phyloP scores from a whole-genome alignment of 73 alveolate genomes.

The Paramecium tetraurelia region DNA sequence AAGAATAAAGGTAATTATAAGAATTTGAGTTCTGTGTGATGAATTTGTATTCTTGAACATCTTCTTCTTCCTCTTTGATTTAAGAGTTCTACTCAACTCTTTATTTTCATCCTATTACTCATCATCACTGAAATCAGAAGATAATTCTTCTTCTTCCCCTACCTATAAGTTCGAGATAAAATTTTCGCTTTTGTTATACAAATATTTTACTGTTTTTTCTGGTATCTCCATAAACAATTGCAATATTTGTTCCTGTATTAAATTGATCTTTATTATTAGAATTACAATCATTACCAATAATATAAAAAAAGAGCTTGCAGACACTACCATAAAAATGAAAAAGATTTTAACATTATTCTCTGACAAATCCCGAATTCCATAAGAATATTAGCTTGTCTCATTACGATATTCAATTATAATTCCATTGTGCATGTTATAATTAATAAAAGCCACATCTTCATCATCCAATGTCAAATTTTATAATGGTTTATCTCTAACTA shows the following conservation, averaged over 20 bases:
- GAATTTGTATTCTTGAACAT: background rate
- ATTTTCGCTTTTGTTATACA: slow-evolving; percentile 19
- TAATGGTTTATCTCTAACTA: background rate
- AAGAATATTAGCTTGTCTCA: background rate
- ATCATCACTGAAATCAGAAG: background rate
- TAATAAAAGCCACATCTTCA: background rate
- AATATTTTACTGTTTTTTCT: background rate
- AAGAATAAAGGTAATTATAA: background rate
- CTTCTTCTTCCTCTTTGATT: background rate
- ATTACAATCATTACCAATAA: background rate
- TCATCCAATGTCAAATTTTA: background rate
- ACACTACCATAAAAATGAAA: background rate
- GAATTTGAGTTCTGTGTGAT: background rate
- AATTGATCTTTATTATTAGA: background rate
- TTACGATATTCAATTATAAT: background rate
- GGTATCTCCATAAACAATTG: background rate
- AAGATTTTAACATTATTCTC: background rate
- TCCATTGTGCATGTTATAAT: background rate
- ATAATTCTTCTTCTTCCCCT: background rate
- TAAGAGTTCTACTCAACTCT: background rate
- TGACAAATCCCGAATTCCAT: background rate
- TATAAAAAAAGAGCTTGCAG: background rate
- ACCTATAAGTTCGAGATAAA: background rate
- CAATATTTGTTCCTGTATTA: background rate
- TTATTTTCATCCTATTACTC: background rate